phyloP scores from a whole-genome alignment of 768 basidiomycete genomes.

The Gelatoporia subvermispora region DNA sequence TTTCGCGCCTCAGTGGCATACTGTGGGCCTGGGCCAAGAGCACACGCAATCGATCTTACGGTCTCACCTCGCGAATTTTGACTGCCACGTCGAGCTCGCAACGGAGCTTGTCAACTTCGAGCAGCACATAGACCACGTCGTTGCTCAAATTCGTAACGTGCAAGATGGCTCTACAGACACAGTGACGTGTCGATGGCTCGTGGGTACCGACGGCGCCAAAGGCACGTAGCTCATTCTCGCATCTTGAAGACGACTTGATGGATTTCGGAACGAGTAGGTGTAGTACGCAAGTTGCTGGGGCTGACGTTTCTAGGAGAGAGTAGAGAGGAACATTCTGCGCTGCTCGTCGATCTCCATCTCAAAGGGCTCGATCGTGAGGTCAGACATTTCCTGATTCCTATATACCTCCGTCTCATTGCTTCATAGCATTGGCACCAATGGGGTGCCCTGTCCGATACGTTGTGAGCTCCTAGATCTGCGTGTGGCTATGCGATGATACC shows the following conservation, averaged over 20 bases:
- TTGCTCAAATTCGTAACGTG: not conserved
- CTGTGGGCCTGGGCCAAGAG: not conserved
- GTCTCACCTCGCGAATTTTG: conserved; percentile 7
- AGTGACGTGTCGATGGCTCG: conserved; percentile 27
- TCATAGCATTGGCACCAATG: too few species aligned
- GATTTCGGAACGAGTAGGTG: conserved; percentile 16
- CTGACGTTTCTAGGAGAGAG: conserved; percentile 38
- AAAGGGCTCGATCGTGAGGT: conserved; percentile 26
- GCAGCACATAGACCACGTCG: conserved; percentile 6
- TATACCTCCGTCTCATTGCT: too few species aligned
- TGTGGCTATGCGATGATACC: too few species aligned
- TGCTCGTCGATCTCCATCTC: conserved; percentile 34
- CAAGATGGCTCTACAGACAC: conserved; percentile 15
- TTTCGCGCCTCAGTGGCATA: too few species aligned
- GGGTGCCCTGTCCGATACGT: too few species aligned
- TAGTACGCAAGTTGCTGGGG: conserved; percentile 34
- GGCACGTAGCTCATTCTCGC: too few species aligned
- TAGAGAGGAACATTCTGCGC: conserved; percentile 13
- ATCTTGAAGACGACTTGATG: too few species aligned
- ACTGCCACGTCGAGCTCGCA: conserved; percentile 9
- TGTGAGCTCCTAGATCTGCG: too few species aligned
- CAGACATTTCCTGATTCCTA: conserved; percentile 21
- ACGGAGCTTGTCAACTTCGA: conserved; percentile 6
- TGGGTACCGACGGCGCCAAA: conserved; percentile 40
- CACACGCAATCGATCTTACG: conserved; percentile 8